Base-by-base conservation (phyloP, 257 asterid species). In the Solanum tacnaense region DNA sequence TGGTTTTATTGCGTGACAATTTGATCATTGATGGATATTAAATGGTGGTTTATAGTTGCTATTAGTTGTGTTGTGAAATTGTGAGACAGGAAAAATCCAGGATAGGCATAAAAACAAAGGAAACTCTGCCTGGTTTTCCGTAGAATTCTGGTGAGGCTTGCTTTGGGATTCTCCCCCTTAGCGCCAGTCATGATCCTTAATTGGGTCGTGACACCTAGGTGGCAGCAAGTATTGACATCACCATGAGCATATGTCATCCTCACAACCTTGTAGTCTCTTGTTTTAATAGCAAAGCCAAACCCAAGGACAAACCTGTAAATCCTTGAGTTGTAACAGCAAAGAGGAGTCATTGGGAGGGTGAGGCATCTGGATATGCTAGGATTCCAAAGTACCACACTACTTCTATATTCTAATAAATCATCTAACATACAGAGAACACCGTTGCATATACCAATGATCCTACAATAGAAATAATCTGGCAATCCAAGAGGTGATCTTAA, bases 381-480 rank as follows among this genome's bases (percentile, higher is more conserved):
- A 84, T 91, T 92, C 92, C 93, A 92, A 1, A 92, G 88, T 44
- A 91, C 13, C 71, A 89, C 6, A 25, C 83, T 32, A 36, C 75
- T 62, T 21, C 89, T 20, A 13, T 35, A 75, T 23, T 87, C 89
- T 65, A 90, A 90, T 13, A 87, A 44, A 85, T 91, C 90, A 81
- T 90, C 91, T 8, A 84, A 72, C n/a, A 90, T 88, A 86, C 91
- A 87, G 39, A 90, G 29, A 32, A 92, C 71, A 23, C 93, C 92
- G 10, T 92, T 90, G 89, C 89, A 84, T 15, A 70, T 85, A 34
- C 91, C 92, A 9, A 91, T 90, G 9, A 91, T 83, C 29, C 91
- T 79, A 79, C 67, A 88, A 70, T 62, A 62, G 31, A 62, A 23
- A 62, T 92, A 86, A 86, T 67, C 84, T 13, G 58, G 86, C 29